These are phyloP conservation scores for Pelargonium nanum DNA, from an alignment of 345 rosid species.

Conservation along the genomic window DNA sequence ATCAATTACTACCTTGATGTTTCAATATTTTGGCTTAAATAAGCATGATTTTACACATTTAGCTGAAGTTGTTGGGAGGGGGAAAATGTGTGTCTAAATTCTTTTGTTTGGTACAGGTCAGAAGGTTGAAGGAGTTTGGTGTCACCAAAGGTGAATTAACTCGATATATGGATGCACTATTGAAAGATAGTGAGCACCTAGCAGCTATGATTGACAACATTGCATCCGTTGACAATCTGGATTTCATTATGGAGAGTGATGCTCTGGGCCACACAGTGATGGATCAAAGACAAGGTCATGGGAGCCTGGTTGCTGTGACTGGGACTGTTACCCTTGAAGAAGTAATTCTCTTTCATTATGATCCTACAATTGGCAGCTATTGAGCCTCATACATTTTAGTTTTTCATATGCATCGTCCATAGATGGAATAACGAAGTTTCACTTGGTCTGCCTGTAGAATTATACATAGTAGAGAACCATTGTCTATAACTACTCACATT, in stretches of 20 bases:
- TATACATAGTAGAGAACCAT: background rate
- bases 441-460: background rate
- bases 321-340: slow-evolving; percentile 92
- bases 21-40: background rate
- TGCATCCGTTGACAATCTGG: slow-evolving; percentile 96
- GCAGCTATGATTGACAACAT: slow-evolving; percentile 97
- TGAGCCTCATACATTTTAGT: background rate
- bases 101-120: slow-evolving; percentile 42
- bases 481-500: background rate
- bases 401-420: background rate
- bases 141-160: slow-evolving; percentile 94
- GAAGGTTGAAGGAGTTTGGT: slow-evolving; percentile 97
- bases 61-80: background rate
- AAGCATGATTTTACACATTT: background rate
- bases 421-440: background rate
- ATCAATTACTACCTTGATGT: background rate
- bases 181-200: slow-evolving; percentile 97
- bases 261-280: slow-evolving; percentile 92
- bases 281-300: slow-evolving; percentile 98
- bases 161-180: slow-evolving; percentile 91
- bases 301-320: slow-evolving; percentile 72
- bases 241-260: slow-evolving; percentile 96
- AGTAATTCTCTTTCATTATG: slow-evolving; percentile 27
- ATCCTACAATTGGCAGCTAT: slow-evolving; percentile 4
- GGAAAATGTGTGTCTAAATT: slow-evolving; percentile 7